A percentile compares a stretch with the other conserved stretches of the same genome.
These are phyloP conservation scores for Rubia peregrina DNA, from an alignment of 305 asterid genomes.

Conservation along the genomic window DNA sequence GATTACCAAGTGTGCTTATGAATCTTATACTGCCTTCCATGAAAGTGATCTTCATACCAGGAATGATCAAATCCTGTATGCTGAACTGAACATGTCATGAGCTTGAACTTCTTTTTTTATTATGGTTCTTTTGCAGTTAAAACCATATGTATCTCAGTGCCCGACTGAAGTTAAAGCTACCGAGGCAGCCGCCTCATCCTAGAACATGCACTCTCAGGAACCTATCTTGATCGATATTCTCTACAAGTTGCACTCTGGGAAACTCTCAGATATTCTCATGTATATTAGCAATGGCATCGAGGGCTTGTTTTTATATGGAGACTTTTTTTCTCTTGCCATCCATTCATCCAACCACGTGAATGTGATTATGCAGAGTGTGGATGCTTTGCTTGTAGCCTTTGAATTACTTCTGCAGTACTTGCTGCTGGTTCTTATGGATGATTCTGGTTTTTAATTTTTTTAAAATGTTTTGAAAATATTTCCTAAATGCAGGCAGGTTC, in stretches of 20 bases:
- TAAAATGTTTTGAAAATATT: no score
- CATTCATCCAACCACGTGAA: background rate
- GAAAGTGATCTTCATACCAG: no score
- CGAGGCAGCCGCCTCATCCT: slow-evolving; percentile 27
- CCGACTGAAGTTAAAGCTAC: slow-evolving; percentile 28
- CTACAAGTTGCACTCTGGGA: background rate
- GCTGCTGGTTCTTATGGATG: background rate
- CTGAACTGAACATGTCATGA: no score
- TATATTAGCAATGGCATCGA: background rate
- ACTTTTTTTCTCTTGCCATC: background rate
- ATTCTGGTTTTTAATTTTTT: background rate
- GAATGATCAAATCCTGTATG: no score
- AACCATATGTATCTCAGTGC: slow-evolving; percentile 71
- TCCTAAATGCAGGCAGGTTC: no score
- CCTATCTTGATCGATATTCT: background rate
- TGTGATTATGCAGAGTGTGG: background rate
- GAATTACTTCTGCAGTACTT: background rate
- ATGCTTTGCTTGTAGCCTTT: background rate
- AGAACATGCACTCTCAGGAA: background rate
- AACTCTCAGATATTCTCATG: background rate
- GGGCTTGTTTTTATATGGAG: background rate
- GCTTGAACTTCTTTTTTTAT: no score
- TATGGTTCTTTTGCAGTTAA: slow-evolving; percentile 41
- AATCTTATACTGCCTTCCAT: no score
- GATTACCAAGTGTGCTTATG: no score